A percentile compares a stretch with the other conserved stretches of the same genome.
phyloP scores from a whole-genome alignment of 306 rosid species.

The Astragalus glycyphyllos region DNA sequence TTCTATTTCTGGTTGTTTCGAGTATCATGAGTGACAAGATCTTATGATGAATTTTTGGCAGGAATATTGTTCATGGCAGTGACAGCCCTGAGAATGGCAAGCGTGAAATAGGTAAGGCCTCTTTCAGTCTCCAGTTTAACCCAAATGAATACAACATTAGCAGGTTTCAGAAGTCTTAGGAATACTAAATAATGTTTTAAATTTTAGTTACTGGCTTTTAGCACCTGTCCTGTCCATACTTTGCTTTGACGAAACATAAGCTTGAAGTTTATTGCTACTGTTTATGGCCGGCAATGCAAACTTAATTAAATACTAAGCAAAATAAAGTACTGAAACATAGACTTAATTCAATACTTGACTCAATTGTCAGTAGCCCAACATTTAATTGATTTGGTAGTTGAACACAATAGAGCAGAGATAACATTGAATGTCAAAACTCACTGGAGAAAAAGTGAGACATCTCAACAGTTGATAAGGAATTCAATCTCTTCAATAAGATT shows the following conservation, averaged over 20 bases:
- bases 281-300: background rate
- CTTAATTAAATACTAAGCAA: too few relatives aligned
- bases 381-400: too few relatives aligned
- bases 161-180: slow-evolving; percentile 11
- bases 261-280: background rate
- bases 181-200: background rate
- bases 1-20: slow-evolving; percentile 21
- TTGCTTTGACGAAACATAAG: slow-evolving; percentile 19
- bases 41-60: slow-evolving; percentile 53
- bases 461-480: too few relatives aligned
- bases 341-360: too few relatives aligned
- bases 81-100: slow-evolving; percentile 98
- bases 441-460: too few relatives aligned
- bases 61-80: slow-evolving; percentile 95
- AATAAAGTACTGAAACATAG: too few relatives aligned
- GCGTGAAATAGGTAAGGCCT: slow-evolving; percentile 80
- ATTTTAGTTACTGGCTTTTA: background rate
- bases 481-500: too few relatives aligned
- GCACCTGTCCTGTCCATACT: background rate
- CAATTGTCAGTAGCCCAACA: too few relatives aligned
- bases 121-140: slow-evolving; percentile 10
- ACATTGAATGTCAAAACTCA: too few relatives aligned
- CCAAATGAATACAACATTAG: slow-evolving; percentile 18
- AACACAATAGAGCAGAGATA: too few relatives aligned
- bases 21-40: slow-evolving; percentile 32